phyloP scores from a whole-genome alignment of 495 filamentous ascomycete genomes.

The Neurospora terricola region DNA sequence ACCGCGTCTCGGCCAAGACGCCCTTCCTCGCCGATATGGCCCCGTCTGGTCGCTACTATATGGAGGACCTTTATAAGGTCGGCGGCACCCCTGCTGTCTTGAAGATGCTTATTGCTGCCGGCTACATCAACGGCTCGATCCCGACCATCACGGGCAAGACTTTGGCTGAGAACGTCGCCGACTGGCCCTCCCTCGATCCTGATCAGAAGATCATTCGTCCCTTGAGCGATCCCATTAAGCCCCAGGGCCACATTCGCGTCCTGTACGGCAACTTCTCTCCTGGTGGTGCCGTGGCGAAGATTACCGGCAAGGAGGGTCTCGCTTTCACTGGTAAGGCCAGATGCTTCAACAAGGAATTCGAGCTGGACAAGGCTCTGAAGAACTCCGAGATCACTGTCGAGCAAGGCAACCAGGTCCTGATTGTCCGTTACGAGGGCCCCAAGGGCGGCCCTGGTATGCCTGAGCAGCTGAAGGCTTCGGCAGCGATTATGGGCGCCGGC shows the following conservation, averaged over 20 bases:
- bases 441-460: slow-evolving; percentile 97
- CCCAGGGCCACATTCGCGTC: slow-evolving; percentile 81
- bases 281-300: slow-evolving; percentile 90
- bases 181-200: slow-evolving; percentile 69
- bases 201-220: slow-evolving; percentile 81
- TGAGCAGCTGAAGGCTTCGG: slow-evolving; percentile 85
- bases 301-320: slow-evolving; percentile 90
- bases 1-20: slow-evolving; percentile 78
- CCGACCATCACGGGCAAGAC: slow-evolving; percentile 89
- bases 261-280: slow-evolving; percentile 86
- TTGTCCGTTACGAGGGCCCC: slow-evolving; percentile 93
- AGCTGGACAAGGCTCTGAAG: slow-evolving; percentile 66
- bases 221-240: slow-evolving; percentile 74
- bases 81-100: slow-evolving; percentile 86
- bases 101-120: slow-evolving; percentile 79
- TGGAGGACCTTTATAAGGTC: slow-evolving; percentile 92
- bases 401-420: slow-evolving; percentile 67
- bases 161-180: slow-evolving; percentile 75
- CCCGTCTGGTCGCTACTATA: slow-evolving; percentile 77
- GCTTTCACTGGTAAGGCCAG: slow-evolving; percentile 71
- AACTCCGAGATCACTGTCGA: slow-evolving; percentile 58
- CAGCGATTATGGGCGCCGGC: slow-evolving; percentile 86
- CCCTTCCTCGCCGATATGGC: slow-evolving; percentile 92
- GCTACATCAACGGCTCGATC: slow-evolving; percentile 73
- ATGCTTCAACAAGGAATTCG: slow-evolving; percentile 85